A percentile compares a stretch with the other conserved stretches of the same genome.
These are phyloP conservation scores for Penicillium goetzii DNA, from an alignment of 495 filamentous ascomycete genomes.

Conservation along the genomic window DNA sequence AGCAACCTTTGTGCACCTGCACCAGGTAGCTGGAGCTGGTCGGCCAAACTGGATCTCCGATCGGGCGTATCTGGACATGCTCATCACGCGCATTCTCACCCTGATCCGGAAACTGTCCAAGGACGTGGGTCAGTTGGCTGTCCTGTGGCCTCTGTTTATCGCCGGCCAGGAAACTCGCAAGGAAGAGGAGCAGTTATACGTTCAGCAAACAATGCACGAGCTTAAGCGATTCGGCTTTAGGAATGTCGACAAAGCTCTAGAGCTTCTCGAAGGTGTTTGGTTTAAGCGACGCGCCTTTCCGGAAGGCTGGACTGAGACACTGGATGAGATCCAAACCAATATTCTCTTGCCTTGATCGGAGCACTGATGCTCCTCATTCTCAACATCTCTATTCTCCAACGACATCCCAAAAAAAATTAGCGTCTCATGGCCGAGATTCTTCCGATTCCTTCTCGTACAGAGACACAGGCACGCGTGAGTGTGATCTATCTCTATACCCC, in stretches of 20 bases:
- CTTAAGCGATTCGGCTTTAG: constrained; percentile 45
- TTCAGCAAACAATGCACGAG: constrained; percentile 43
- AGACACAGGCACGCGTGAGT: too few species aligned
- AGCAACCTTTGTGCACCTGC: constrained; percentile 43
- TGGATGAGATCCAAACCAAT: constrained; percentile 45
- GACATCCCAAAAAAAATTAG: not conserved
- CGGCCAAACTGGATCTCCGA: constrained; percentile 38
- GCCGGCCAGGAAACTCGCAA: constrained; percentile 45
- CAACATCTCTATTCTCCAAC: not conserved
- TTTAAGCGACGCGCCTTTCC: constrained; percentile 45
- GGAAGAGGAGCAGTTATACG: constrained; percentile 38
- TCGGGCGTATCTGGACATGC: constrained; percentile 34
- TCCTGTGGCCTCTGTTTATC: constrained; percentile 45
- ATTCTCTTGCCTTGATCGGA: constrained; percentile 20
- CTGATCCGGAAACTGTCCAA: constrained; percentile 43
- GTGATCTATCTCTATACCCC: not conserved
- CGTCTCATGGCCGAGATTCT: not conserved
- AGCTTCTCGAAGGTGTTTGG: constrained; percentile 41
- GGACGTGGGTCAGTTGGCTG: constrained; percentile 42
- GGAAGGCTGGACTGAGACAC: constrained; percentile 43
- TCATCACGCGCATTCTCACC: constrained; percentile 39
- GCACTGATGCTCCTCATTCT: not conserved
- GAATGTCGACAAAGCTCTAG: constrained; percentile 45
- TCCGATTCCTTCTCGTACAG: not conserved
- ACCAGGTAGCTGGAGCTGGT: constrained; percentile 41